Percentiles rank a stretch among this genome's conserved stretches.
Evolutionary conservation across 148 eudicot species (phyloP).

Genomic region (Fagopyrum esculentum): DNA sequence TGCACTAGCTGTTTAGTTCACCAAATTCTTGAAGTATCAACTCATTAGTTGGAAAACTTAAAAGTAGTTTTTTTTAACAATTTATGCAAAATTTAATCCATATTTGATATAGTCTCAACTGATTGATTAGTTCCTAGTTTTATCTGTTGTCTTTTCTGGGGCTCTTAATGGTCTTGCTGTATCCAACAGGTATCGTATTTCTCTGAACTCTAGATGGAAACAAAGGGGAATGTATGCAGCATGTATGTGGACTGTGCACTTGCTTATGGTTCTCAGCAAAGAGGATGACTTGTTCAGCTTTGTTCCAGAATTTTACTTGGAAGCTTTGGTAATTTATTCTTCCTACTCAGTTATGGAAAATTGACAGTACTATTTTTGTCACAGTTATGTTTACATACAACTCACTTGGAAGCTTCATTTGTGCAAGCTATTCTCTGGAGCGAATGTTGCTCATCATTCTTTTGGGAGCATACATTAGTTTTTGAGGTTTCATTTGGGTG

Average conservation of each 20-base stretch:
- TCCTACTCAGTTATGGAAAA: not conserved
- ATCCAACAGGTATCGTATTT: slow-evolving; percentile 68
- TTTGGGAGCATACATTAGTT: not conserved
- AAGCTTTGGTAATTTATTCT: slow-evolving; percentile 56
- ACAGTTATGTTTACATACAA: too few species aligned
- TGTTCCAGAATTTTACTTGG: slow-evolving; percentile 85
- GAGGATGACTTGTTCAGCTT: slow-evolving; percentile 61
- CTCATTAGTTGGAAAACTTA: not conserved
- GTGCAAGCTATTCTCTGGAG: not conserved
- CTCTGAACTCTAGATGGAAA: slow-evolving; percentile 83
- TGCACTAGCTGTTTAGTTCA: slow-evolving; percentile 4
- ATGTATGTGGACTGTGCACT: slow-evolving; percentile 84
- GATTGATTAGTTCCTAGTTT: not conserved
- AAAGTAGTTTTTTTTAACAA: not conserved
- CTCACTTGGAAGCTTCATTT: not conserved
- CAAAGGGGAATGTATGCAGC: slow-evolving; percentile 94
- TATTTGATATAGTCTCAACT: not conserved
- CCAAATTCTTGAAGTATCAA: not conserved
- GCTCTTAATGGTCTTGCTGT: not conserved
- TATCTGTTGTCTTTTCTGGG: not conserved
- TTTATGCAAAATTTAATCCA: not conserved
- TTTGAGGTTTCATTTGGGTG: not conserved
- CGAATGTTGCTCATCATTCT: not conserved
- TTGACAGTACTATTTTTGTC: not conserved
- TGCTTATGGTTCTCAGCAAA: slow-evolving; percentile 88